A percentile compares a stretch with the other conserved stretches of the same genome.
These are phyloP conservation scores for Discostella stelligeroides DNA, from an alignment of 108 stramenopile genomes.

Conservation along the genomic window DNA sequence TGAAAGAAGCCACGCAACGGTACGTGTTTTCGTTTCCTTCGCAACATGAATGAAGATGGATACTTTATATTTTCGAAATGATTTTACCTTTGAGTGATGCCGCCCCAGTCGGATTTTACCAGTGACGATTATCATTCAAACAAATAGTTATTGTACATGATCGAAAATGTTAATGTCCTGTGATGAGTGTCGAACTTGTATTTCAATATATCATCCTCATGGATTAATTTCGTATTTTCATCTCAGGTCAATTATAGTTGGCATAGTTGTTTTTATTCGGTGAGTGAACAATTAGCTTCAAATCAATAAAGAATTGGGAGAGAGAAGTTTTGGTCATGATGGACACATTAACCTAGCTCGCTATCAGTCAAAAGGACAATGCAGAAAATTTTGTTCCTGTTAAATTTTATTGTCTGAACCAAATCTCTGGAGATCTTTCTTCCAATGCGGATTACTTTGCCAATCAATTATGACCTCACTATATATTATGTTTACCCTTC, in stretches of 20 bases:
- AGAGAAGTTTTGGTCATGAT: constrained; percentile 31
- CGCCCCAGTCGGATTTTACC: constrained; percentile 55
- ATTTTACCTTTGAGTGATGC: constrained; percentile 58
- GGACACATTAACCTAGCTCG: constrained; percentile 51
- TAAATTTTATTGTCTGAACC: constrained; percentile 44
- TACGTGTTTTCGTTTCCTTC: not conserved
- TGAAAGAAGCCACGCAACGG: too few relatives aligned
- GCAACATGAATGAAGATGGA: not conserved
- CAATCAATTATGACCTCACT: too few relatives aligned
- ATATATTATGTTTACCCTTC: too few relatives aligned
- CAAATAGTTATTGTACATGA: constrained; percentile 57
- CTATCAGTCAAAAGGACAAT: constrained; percentile 51
- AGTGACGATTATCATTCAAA: constrained; percentile 58
- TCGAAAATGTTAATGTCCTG: constrained; percentile 19
- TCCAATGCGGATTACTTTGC: too few relatives aligned
- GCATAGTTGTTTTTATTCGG: not conserved
- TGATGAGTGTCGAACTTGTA: too few relatives aligned
- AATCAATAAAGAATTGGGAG: too few relatives aligned
- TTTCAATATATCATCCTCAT: too few relatives aligned
- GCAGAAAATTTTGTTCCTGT: constrained; percentile 54
- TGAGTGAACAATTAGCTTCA: too few relatives aligned
- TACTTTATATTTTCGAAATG: constrained; percentile 39
- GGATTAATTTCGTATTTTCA: too few relatives aligned
- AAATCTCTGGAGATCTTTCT: constrained; percentile 2
- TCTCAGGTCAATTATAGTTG: too few relatives aligned